Conservation (phyloP, 1,139 yeast genomes). For the Kodamaea derodonti region DNA sequence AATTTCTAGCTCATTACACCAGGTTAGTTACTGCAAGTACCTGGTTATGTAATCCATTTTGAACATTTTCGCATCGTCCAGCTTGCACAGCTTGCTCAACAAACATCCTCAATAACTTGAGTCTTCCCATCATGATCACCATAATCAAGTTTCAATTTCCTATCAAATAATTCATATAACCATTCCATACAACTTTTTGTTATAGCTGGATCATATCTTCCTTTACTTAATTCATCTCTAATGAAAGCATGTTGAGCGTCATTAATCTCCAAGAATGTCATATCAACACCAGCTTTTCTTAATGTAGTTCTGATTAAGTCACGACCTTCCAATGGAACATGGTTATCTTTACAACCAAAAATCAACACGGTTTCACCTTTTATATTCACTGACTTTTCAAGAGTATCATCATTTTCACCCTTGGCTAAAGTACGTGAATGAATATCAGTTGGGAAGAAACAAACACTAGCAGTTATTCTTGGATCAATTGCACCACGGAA, state of each 20-base stretch:
- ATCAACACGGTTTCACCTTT: constrained; percentile 62
- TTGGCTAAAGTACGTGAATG: constrained; percentile 64
- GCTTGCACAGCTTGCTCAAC: no score
- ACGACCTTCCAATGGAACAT: constrained; percentile 76
- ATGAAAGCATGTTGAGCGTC: constrained; percentile 85
- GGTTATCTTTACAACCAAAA: constrained; percentile 77
- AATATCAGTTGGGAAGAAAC: constrained; percentile 81
- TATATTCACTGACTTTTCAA: constrained; percentile 52
- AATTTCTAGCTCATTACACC: no score
- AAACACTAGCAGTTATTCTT: constrained; percentile 63
- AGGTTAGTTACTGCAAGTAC: no score
- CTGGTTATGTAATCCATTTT: no score
- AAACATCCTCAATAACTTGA: constrained; percentile 57
- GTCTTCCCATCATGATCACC: constrained; percentile 57
- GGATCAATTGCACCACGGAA: constrained; percentile 68
- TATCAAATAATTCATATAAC: constrained; percentile 65
- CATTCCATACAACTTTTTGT: constrained; percentile 67
- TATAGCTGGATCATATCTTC: constrained; percentile 73
- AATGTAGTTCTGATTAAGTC: constrained; percentile 65
- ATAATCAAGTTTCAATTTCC: constrained; percentile 62
- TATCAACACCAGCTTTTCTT: constrained; percentile 55
- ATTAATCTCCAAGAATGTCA: constrained; percentile 70
- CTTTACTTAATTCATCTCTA: constrained; percentile 74
- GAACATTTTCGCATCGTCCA: no score
- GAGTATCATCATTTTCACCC: constrained; percentile 61